These are phyloP conservation scores for Abrus precatorius DNA, from an alignment of 306 rosid genomes.

Conservation along the genomic window DNA sequence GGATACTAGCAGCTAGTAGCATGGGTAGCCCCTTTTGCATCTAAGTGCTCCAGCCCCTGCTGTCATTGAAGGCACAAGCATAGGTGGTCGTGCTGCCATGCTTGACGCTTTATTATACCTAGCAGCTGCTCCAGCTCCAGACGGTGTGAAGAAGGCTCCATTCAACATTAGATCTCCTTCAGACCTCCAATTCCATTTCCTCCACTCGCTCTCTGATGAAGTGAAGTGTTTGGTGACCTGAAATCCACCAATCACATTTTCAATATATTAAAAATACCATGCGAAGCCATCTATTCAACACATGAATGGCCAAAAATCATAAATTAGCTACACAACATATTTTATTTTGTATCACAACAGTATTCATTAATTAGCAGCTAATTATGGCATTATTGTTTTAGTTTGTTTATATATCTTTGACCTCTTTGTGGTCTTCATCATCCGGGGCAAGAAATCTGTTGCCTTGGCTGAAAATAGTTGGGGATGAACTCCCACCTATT, in stretches of 20 bases:
- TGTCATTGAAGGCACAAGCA: slow-evolving; percentile 71
- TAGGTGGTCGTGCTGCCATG: slow-evolving; percentile 70
- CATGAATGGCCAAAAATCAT: not conserved
- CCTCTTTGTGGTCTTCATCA: slow-evolving; percentile 74
- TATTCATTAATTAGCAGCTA: not conserved
- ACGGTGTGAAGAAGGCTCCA: slow-evolving; percentile 78
- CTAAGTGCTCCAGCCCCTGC: slow-evolving; percentile 68
- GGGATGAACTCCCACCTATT: slow-evolving; percentile 89
- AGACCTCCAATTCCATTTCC: slow-evolving; percentile 89
- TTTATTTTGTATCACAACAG: not conserved
- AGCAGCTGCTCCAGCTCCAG: slow-evolving; percentile 69
- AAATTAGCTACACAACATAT: no score
- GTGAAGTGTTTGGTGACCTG: slow-evolving; percentile 71
- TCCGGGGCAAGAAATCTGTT: slow-evolving; percentile 85
- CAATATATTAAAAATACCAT: no score
- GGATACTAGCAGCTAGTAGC: slow-evolving; percentile 21
- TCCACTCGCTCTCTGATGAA: slow-evolving; percentile 63
- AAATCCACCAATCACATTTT: not conserved
- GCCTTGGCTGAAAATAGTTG: slow-evolving; percentile 91
- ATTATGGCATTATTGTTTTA: not conserved
- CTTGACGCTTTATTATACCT: slow-evolving; percentile 77
- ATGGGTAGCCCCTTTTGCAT: slow-evolving; percentile 64
- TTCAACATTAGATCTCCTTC: slow-evolving; percentile 76
- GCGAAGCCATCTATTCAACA: no score
- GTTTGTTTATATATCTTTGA: slow-evolving; percentile 11